These are phyloP conservation scores for Saururus chinensis DNA, from an alignment of 164 flowering plant genomes.

Conservation along the genomic window DNA sequence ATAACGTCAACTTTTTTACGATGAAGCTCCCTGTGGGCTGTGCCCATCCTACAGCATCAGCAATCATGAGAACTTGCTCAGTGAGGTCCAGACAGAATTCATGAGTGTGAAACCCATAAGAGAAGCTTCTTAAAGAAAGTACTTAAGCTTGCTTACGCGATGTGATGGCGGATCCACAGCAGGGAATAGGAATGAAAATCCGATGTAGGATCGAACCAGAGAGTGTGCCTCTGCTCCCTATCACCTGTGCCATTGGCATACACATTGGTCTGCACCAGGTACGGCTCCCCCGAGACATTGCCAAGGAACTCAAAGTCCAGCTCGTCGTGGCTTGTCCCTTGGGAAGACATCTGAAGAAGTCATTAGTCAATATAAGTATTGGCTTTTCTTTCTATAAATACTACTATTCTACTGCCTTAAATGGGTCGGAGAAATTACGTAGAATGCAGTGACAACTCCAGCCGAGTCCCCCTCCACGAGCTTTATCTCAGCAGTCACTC, in stretches of 20 bases:
- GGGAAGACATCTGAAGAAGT: slow-evolving; percentile 28
- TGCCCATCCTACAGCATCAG: too few species aligned
- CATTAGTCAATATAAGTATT: background rate
- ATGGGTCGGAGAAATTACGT: slow-evolving; percentile 16
- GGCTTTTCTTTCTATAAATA: background rate
- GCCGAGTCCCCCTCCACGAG: slow-evolving; percentile 39
- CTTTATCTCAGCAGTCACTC: slow-evolving; percentile 26
- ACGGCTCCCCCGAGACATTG: slow-evolving; percentile 32
- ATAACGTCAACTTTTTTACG: background rate
- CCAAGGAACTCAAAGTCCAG: slow-evolving; percentile 40
- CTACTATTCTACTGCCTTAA: background rate
- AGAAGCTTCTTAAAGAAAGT: too few species aligned
- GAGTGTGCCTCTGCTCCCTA: slow-evolving; percentile 30
- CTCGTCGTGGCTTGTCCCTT: slow-evolving; percentile 28
- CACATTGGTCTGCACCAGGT: slow-evolving; percentile 38
- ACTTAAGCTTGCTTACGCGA: slow-evolving; percentile 17
- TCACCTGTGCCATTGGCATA: slow-evolving; percentile 32
- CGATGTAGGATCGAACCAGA: slow-evolving; percentile 38
- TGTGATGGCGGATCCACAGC: slow-evolving; percentile 25
- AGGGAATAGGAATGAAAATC: slow-evolving; percentile 33
- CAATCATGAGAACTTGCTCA: too few species aligned
- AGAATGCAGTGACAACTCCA: slow-evolving; percentile 35
- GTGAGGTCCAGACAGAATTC: background rate
- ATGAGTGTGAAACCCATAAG: background rate
- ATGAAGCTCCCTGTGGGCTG: too few species aligned